phyloP scores from a whole-genome alignment of 2,329 filamentous ascomycete species.

The Pleurostoma richardsiae region DNA sequence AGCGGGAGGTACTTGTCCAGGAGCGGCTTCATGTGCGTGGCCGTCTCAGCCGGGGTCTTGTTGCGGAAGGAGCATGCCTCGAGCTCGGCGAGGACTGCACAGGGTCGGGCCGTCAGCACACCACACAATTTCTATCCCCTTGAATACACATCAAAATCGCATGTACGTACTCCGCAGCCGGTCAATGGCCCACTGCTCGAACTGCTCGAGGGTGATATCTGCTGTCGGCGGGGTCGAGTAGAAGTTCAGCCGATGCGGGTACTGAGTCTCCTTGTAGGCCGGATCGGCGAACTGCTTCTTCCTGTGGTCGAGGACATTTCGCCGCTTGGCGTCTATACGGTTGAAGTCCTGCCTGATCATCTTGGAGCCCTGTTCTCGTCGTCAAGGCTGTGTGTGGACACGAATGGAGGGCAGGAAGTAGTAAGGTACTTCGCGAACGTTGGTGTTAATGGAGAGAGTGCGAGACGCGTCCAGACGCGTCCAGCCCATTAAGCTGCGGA shows the following conservation, averaged over 20 bases:
- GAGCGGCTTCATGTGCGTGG: slow-evolving; percentile 76
- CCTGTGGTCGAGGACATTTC: slow-evolving; percentile 70
- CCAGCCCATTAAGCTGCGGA: too few species aligned
- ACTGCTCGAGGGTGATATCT: slow-evolving; percentile 94
- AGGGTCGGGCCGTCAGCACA: slow-evolving; percentile 10
- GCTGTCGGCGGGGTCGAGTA: slow-evolving; percentile 83
- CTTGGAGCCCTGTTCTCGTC: neutral
- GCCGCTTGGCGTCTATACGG: slow-evolving; percentile 64
- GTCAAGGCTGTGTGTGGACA: too few species aligned
- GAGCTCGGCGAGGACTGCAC: slow-evolving; percentile 73
- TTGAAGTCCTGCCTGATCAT: slow-evolving; percentile 49
- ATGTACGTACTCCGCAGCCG: slow-evolving; percentile 64
- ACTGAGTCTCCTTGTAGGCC: slow-evolving; percentile 71
- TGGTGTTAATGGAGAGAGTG: too few species aligned
- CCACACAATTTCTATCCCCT: neutral
- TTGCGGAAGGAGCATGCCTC: slow-evolving; percentile 97
- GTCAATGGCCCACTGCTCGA: slow-evolving; percentile 98
- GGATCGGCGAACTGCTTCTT: slow-evolving; percentile 83
- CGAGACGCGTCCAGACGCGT: too few species aligned
- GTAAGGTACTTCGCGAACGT: too few species aligned
- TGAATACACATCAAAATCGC: neutral
- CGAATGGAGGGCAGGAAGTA: too few species aligned
- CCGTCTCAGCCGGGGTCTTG: slow-evolving; percentile 75
- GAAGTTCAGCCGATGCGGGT: slow-evolving; percentile 86
- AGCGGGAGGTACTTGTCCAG: slow-evolving; percentile 84